phyloP scores from a whole-genome alignment of 495 filamentous ascomycete species.

The Penicillium chermesinum region DNA sequence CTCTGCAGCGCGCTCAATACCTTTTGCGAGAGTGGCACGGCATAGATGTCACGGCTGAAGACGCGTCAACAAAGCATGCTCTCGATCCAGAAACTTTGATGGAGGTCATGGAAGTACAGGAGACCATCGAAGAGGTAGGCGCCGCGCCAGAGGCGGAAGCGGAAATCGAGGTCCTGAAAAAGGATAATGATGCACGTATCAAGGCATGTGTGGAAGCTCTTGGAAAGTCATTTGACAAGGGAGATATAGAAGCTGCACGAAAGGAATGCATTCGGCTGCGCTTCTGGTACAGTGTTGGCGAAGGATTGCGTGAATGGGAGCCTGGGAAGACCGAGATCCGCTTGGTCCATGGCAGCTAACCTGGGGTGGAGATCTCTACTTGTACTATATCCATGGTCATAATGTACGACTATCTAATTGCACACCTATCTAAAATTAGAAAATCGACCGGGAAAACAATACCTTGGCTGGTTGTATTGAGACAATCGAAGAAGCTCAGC shows the following conservation, averaged over 20 bases:
- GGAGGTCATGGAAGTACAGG: constrained; percentile 82
- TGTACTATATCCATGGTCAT: background rate
- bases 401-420: constrained; percentile 2
- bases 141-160: constrained; percentile 52
- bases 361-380: background rate
- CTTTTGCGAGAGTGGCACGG: constrained; percentile 62
- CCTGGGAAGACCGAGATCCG: constrained; percentile 61
- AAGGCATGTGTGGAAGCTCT: constrained; percentile 52
- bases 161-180: constrained; percentile 55
- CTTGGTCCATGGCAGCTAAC: constrained; percentile 48
- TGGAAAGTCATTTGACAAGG: constrained; percentile 56
- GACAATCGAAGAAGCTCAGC: no score
- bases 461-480: no score
- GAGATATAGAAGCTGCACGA: constrained; percentile 62
- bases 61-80: constrained; percentile 58
- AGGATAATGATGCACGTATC: constrained; percentile 65
- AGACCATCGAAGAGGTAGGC: constrained; percentile 68
- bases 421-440: background rate
- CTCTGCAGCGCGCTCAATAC: constrained; percentile 79
- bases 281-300: constrained; percentile 87
- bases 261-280: constrained; percentile 68
- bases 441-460: no score
- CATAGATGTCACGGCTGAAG: constrained; percentile 66
- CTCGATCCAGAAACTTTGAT: constrained; percentile 69
- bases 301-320: constrained; percentile 80